phyloP scores from a whole-genome alignment of 1,284 basidiomycete genomes.

The Puccinia polysora region DNA sequence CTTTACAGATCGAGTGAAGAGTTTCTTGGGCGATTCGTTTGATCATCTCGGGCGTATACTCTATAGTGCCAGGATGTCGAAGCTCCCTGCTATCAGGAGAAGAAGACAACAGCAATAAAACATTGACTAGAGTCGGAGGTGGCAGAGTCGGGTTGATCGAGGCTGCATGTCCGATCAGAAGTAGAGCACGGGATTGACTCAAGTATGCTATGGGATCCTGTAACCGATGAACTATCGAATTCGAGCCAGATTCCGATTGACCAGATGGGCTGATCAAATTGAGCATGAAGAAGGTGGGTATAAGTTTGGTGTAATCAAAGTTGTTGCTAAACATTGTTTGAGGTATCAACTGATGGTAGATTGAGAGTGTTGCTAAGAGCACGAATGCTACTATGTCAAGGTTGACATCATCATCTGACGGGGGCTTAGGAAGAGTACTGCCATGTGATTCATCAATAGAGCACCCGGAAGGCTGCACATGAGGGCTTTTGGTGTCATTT shows the following conservation, averaged over 20 bases:
- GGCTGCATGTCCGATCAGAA: slow-evolving; percentile 34
- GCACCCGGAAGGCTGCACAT: not conserved
- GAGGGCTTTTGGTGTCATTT: slow-evolving; percentile 7
- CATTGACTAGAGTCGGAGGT: slow-evolving; percentile 29
- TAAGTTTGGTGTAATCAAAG: slow-evolving; percentile 42
- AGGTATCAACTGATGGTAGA: slow-evolving; percentile 37
- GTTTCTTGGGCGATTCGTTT: slow-evolving; percentile 28
- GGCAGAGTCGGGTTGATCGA: slow-evolving; percentile 26
- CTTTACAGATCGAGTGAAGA: slow-evolving; percentile 35
- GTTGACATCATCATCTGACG: not conserved
- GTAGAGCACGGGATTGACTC: slow-evolving; percentile 31
- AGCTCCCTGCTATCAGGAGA: not conserved
- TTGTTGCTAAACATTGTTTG: slow-evolving; percentile 24
- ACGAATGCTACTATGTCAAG: slow-evolving; percentile 28
- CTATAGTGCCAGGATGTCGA: not conserved
- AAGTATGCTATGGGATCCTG: slow-evolving; percentile 29
- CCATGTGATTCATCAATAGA: not conserved
- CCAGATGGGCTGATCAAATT: not conserved
- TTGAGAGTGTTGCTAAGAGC: slow-evolving; percentile 19
- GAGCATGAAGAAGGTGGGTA: slow-evolving; percentile 32
- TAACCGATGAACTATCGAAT: not conserved
- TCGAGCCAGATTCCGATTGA: slow-evolving; percentile 6
- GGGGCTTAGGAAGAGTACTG: not conserved
- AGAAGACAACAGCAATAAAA: slow-evolving; percentile 35
- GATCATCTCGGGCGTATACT: slow-evolving; percentile 13